Base-by-base conservation (phyloP, 495 filamentous ascomycete genomes). In the Podospora pseudocomata region DNA sequence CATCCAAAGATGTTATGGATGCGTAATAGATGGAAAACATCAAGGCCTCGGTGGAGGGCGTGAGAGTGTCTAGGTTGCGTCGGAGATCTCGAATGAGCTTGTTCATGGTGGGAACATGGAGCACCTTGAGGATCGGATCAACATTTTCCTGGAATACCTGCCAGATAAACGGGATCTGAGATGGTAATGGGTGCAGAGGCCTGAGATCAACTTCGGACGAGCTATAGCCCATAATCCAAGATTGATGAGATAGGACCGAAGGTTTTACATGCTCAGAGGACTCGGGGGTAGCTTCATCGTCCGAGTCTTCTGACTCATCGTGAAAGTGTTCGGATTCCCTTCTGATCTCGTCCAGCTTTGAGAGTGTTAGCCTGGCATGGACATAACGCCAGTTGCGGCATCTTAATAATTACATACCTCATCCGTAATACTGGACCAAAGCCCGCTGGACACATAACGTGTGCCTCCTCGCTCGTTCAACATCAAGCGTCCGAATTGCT, bases 341-440 rank as follows among this genome's bases (percentile, higher is more conserved):
- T 63, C 89, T 87, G 34, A 94, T 82, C 72, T 90, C 89, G 71
- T 91, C 88, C 49, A 94, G 84, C 88, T 92, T 67, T 61, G 56
- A 4, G 2, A 11, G 18, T 23, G 65, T 73, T 28, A 74, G 67
- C 70, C 65, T 39, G 18, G 23, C 23, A 23, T 23, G 23, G 23
- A 23, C 23, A 23, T 23, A 23, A 23, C 23, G 1, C 23, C 23
- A 23, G 23, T 23, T 23, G 23, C 1, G 23, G 23, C 23, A 23
- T 23, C 23, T 23, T 23, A 23, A 23, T 23, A 23, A 23, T 23
- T 23, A 20, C 66, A 27, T 69, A 72, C 92, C 86, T 97, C 92
- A 67, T 94, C 91, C 62, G 88, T 91, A 58, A 97, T 81, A 69
- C 86, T 92, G n/a, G 90, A 88, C 94, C 93, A 97, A 63, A 97